Evolutionary conservation across 176 grass and related monocot species (phyloP), one percentile per base, ranked within the genome.

Genomic region (Leersia perrieri): DNA sequence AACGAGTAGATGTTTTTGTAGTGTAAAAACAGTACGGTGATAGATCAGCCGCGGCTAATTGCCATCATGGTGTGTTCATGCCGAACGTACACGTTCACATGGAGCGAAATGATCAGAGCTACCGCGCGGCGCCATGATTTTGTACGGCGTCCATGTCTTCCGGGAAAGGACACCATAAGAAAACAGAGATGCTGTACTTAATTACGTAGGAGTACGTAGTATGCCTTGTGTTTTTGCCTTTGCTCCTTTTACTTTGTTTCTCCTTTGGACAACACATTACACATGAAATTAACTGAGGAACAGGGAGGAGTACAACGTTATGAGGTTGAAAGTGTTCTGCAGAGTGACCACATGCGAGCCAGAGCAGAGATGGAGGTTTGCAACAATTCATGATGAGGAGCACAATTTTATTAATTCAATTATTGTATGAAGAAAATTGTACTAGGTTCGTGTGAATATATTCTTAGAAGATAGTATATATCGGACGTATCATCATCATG

Each of bases 71-170:
- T 41, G 42, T 68, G 55, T n/a, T 29, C 32, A 30, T 66, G 87
- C 10, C 70, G 58, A 33, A 63, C 42, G 82, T 81, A 85, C 87
- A 53, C 53, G 63, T 47, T 76, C 72, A 80, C 82, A 81, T 89
- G 87, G 64, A 74, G 14, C 41, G 57, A 12, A 57, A 76, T 71
- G 82, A n/a, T n/a, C n/a, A 75, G 76, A 36, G 77, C 49, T 44
- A 51, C 25, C 47, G 49, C 49, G 49, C 49, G 40, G 82, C 72
- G 63, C n/a, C 45, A 68, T 80, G 70, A 85, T 80, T 80, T 85
- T 69, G 82, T 33, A 84, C 82, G 87, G 73, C 57, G 63, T 5
- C 63, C 76, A 64, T 76, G 82, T 75, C 58, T 74, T 76, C 77
- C 76, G 70, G 82, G 53, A 53, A 84, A 22, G 44, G n/a, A 42